Evolutionary conservation across 805 yeast genomes (phyloP), one percentile per base, ranked within the genome.

Genomic region (Kodamaea lidongshanica): DNA sequence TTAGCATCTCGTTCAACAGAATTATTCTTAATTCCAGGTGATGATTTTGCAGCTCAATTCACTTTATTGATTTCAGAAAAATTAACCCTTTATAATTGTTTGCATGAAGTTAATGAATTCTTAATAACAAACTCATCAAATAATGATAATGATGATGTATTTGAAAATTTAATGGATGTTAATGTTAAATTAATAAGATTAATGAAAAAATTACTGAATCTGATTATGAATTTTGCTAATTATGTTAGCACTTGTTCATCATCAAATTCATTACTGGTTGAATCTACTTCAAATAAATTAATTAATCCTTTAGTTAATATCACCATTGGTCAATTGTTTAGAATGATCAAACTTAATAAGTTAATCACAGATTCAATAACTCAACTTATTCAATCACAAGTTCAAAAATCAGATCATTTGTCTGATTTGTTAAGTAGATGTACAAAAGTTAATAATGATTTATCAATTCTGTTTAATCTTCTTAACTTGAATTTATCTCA

Each of bases 121-220:
- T 11, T 30, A 8, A 20, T 32, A 6, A 21, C 23, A 4, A 11
- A 22, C 8, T 11, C 27, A 3, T 12, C 21, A 6, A 33, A 32
- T 19, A 27, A 23, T 17, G 45, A 32, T 15, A 14, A 27, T 7
- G 55, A 47, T 16, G 52, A 58, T 27, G 27, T 32, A 2, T 32
- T 34, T 12, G 64, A 58, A 20, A 56, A 46, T 16, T 25, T 52
- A 7, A 33, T 38, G 32, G 73, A 69, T 38, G 50, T 53, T 32
- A 66, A 64, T 27, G 39, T 64, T 24, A 65, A 65, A 35, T 42
- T 66, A 11, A 47, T 56, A 12, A 44, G 72, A 27, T 34, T 67
- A 7, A 42, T 61, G 9, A 65, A 61, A 40, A 63, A 50, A 22
- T 38, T 61, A 5, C 38, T 65, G 5, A 37, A 32, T 12, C 39